These are phyloP conservation scores for Paramecium bursaria DNA, from an alignment of 73 alveolate genomes.

Conservation along the genomic window DNA sequence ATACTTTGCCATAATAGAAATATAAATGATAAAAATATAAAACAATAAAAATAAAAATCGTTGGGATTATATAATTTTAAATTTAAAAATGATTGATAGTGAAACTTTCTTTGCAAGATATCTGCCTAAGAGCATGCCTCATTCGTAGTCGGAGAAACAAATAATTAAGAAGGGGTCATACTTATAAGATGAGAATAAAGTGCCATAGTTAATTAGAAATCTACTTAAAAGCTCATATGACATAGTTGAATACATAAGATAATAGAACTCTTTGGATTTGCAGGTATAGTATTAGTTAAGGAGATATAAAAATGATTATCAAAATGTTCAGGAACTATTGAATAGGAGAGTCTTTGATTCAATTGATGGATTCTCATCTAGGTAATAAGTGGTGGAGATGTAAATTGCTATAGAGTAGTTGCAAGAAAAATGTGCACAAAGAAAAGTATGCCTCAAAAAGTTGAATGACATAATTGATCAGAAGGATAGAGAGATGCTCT, in stretches of 20 bases:
- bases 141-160: conserved; percentile 9
- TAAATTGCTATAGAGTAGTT: not conserved
- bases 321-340: conserved; percentile 25
- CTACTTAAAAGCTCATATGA: conserved; percentile 12
- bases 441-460: conserved; percentile 50
- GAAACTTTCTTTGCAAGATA: conserved; percentile 56
- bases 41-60: not conserved
- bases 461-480: conserved; percentile 18
- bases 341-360: not conserved
- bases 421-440: conserved; percentile 37
- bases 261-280: not conserved
- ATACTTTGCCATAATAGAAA: not conserved
- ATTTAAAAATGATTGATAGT: conserved; percentile 48
- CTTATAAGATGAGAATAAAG: not conserved
- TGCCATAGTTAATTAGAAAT: not conserved
- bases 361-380: not conserved
- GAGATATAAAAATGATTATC: conserved; percentile 42
- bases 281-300: conserved; percentile 16
- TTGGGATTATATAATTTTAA: not conserved
- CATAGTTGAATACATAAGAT: conserved; percentile 20
- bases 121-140: conserved; percentile 1
- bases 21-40: not conserved
- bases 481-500: conserved; percentile 14
- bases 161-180: no score
- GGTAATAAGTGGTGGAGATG: not conserved